Conservation (phyloP, 2,329 filamentous ascomycete genomes). For the Botrytis sinoallii region DNA sequence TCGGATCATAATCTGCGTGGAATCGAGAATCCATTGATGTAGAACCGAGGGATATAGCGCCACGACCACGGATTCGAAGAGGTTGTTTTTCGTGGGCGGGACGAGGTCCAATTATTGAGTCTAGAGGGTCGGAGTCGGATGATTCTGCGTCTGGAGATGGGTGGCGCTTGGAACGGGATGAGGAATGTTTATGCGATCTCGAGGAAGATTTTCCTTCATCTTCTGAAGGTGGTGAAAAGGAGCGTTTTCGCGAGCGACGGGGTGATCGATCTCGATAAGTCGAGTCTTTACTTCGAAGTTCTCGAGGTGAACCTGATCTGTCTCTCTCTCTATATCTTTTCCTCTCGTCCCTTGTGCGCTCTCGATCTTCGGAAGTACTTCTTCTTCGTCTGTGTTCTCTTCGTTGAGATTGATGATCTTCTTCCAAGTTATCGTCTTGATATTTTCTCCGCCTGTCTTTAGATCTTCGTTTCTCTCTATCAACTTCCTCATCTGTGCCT, state of each 20-base stretch:
- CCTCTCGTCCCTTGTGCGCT: slow-evolving; percentile 23
- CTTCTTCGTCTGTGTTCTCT: slow-evolving; percentile 37
- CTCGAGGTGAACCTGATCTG: slow-evolving; percentile 30
- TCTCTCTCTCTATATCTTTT: slow-evolving; percentile 26
- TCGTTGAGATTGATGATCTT: slow-evolving; percentile 19
- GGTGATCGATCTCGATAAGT: slow-evolving; percentile 37
- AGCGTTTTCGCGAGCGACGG: slow-evolving; percentile 22
- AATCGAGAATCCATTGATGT: slow-evolving; percentile 76
- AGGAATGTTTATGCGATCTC: slow-evolving; percentile 16
- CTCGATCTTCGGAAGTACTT: slow-evolving; percentile 25
- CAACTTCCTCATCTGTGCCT: slow-evolving; percentile 7
- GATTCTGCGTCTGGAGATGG: slow-evolving; percentile 25
- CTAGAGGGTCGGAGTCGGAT: slow-evolving; percentile 67
- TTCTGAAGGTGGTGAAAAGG: background rate
- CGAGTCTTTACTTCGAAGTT: slow-evolving; percentile 29
- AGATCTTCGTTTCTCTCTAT: background rate
- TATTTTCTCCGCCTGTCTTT: slow-evolving; percentile 11
- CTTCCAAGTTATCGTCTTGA: slow-evolving; percentile 13
- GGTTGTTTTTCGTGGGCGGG: slow-evolving; percentile 46
- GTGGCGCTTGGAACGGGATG: slow-evolving; percentile 10
- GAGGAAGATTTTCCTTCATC: background rate
- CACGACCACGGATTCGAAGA: slow-evolving; percentile 63
- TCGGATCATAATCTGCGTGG: slow-evolving; percentile 59
- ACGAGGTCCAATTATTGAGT: slow-evolving; percentile 73
- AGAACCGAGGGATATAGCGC: slow-evolving; percentile 51